These are phyloP conservation scores for Colletotrichum zoysiae DNA, from an alignment of 2,329 filamentous ascomycete species.

Conservation along the genomic window DNA sequence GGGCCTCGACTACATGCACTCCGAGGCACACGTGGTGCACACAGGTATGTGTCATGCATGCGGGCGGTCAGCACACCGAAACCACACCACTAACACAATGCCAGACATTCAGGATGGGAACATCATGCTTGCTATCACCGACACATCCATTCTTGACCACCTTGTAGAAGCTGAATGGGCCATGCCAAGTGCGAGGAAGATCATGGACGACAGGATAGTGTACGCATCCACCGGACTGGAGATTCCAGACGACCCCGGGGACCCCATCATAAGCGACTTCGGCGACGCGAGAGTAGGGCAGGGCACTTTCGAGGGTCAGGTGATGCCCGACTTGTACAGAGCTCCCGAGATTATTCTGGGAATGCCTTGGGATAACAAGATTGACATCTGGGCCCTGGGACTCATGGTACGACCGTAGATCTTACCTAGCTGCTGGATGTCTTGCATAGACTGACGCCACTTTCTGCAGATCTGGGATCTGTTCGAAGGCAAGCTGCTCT, in stretches of 20 bases:
- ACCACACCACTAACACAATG: background rate
- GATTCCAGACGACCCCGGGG: slow-evolving; percentile 43
- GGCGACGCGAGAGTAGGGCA: slow-evolving; percentile 48
- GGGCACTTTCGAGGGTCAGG: slow-evolving; percentile 44
- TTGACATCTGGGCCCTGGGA: slow-evolving; percentile 50
- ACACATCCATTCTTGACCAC: slow-evolving; percentile 36
- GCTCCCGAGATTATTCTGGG: slow-evolving; percentile 52
- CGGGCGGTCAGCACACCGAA: too few species aligned
- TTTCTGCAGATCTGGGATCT: slow-evolving; percentile 49
- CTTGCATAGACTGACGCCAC: background rate
- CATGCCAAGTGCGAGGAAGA: slow-evolving; percentile 46
- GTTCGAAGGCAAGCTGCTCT: slow-evolving; percentile 49
- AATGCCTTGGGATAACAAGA: slow-evolving; percentile 51
- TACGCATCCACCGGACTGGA: slow-evolving; percentile 47
- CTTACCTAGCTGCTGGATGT: rapidly evolving
- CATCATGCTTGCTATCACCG: slow-evolving; percentile 44
- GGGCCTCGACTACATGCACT: slow-evolving; percentile 34
- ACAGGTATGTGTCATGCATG: slow-evolving; percentile 21
- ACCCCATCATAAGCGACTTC: slow-evolving; percentile 49
- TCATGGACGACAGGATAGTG: slow-evolving; percentile 46
- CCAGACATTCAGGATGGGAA: slow-evolving; percentile 46
- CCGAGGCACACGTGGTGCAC: slow-evolving; percentile 29
- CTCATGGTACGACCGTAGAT: slow-evolving; percentile 6
- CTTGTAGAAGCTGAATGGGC: slow-evolving; percentile 40
- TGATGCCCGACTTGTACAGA: slow-evolving; percentile 51